Conservation (phyloP, 2,329 filamentous ascomycete species). For the Rhexocercosporidium sp. region DNA sequence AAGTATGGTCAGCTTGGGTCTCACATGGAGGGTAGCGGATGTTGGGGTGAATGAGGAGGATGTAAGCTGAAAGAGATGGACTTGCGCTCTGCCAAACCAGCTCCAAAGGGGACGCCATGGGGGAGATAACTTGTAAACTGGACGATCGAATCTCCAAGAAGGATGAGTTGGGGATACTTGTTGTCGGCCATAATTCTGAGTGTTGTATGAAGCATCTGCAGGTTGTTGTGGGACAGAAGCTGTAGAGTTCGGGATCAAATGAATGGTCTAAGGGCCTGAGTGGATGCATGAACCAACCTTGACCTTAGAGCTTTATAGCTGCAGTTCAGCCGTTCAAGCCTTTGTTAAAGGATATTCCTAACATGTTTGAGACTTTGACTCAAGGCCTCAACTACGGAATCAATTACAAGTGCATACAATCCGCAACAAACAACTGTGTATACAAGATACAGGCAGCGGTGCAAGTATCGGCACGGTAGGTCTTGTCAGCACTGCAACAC, state of each 20-base stretch:
- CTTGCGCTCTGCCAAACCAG: conserved; percentile 55
- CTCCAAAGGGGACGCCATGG: conserved; percentile 75
- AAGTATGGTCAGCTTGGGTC: conserved; percentile 19
- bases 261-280: too few species aligned
- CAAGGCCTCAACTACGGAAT: background rate
- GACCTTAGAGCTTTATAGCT: background rate
- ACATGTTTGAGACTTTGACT: background rate
- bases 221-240: background rate
- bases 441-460: too few species aligned
- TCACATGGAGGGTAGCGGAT: background rate
- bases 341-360: background rate
- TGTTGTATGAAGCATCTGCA: background rate
- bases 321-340: background rate
- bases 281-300: background rate
- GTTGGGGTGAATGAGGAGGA: background rate
- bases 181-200: conserved; percentile 21
- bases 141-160: conserved; percentile 91
- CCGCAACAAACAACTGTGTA: too few species aligned
- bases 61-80: background rate
- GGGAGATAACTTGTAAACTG: conserved; percentile 67
- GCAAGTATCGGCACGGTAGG: too few species aligned
- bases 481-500: too few species aligned
- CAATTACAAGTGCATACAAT: background rate
- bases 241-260: background rate
- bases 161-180: conserved; percentile 72